phyloP scores from a whole-genome alignment of 805 yeast genomes.

The Kodamaea kaohsiungensis region DNA sequence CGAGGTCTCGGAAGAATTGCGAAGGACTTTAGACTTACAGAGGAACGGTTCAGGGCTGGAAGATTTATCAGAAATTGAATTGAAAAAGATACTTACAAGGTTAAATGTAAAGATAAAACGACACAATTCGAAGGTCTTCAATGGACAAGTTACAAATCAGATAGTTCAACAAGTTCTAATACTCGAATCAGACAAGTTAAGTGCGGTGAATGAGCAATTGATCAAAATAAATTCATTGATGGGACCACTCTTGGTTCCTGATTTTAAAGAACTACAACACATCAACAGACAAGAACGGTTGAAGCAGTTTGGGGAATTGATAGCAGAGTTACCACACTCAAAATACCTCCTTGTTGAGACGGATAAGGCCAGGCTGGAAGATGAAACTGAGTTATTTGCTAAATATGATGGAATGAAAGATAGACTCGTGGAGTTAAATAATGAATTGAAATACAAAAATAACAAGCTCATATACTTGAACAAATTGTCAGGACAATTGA shows the following conservation, averaged over 20 bases:
- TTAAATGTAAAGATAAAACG: constrained; percentile 25
- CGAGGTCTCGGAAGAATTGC: constrained; percentile 18
- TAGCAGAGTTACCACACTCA: constrained; percentile 35
- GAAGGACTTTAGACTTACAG: neutral
- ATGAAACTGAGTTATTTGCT: constrained; percentile 3
- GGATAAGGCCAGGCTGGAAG: constrained; percentile 5
- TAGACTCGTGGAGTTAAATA: constrained; percentile 18
- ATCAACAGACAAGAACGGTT: constrained; percentile 13
- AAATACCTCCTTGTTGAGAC: constrained; percentile 25
- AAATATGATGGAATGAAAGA: constrained; percentile 23
- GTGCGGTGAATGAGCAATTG: constrained; percentile 29
- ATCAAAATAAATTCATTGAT: constrained; percentile 19
- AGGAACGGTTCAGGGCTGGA: constrained; percentile 13
- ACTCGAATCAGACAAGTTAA: constrained; percentile 30
- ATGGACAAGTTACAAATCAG: constrained; percentile 34
- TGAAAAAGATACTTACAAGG: constrained; percentile 23
- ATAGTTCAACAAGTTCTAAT: constrained; percentile 38
- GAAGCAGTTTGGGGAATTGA: constrained; percentile 24
- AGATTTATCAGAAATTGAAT: neutral
- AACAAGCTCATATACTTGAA: constrained; percentile 32
- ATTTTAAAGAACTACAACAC: constrained; percentile 16
- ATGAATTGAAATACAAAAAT: constrained; percentile 24
- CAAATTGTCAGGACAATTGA: constrained; percentile 12
- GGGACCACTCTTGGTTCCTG: constrained; percentile 31
- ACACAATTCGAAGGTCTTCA: constrained; percentile 28